phyloP scores from a whole-genome alignment of 1,284 basidiomycete genomes.

The Ganoderma lucidum region DNA sequence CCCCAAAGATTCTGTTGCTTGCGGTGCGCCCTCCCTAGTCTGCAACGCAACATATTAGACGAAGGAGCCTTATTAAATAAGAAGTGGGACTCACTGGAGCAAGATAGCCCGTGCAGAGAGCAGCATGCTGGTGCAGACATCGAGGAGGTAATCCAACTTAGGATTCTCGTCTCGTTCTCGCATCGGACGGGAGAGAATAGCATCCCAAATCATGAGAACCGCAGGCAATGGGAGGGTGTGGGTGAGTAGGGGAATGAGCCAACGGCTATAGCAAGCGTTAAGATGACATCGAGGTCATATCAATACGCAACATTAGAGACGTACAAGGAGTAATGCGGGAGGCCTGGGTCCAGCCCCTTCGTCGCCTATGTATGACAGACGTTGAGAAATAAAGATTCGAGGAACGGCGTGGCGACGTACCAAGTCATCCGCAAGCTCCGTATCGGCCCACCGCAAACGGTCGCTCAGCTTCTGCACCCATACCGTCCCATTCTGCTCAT shows the following conservation, averaged over 20 bases:
- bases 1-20: conserved; percentile 62
- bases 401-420: conserved; percentile 48
- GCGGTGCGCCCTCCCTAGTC: conserved; percentile 58
- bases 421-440: conserved; percentile 65
- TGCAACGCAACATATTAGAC: conserved; percentile 37
- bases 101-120: conserved; percentile 62
- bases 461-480: conserved; percentile 75
- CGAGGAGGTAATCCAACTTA: conserved; percentile 71
- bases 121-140: conserved; percentile 74
- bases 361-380: conserved; percentile 46
- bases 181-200: conserved; percentile 66
- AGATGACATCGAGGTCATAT: conserved; percentile 20
- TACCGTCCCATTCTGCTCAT: conserved; percentile 63
- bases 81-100: conserved; percentile 54
- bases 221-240: conserved; percentile 73
- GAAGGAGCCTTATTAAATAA: not conserved
- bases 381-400: conserved; percentile 22
- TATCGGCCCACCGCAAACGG: conserved; percentile 69
- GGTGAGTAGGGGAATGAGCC: conserved; percentile 77
- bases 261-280: conserved; percentile 56
- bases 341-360: conserved; percentile 72
- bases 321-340: conserved; percentile 85
- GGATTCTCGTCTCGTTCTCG: conserved; percentile 62
- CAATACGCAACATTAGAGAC: conserved; percentile 40
- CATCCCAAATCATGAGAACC: conserved; percentile 74